Base-by-base conservation (phyloP, 2,329 filamentous ascomycete genomes). In the Plenodomus tracheiphilus region DNA sequence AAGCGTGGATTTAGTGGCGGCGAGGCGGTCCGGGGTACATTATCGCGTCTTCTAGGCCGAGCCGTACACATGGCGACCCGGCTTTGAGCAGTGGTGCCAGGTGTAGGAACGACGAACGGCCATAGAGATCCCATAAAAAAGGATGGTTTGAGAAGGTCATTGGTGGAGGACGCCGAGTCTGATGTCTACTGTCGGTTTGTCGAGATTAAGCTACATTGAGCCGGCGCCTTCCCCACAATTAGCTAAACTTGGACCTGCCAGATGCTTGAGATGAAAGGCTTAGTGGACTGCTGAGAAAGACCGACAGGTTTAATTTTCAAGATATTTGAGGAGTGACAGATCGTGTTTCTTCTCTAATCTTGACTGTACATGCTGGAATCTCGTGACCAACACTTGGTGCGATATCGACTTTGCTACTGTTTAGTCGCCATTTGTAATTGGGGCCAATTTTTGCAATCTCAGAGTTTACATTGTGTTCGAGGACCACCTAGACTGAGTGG, bases 1-100 rank as follows among this genome's bases (percentile, higher is more conserved):
- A 41, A 39, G 41, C 41, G 51, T 49, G 36, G 43, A 48, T 49
- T 51, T 65, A 69, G 62, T 63, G 59, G 61, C 68, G 68, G 68
- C 58, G 54, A 59, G 42, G 48, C 68, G 67, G 67, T 65, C 68
- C 67, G 68, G 62, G 54, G 58, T 60, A 55, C 46, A 41, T 54
- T 49, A 45, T 18, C 43, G 41, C 37, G 30, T 38, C 41, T 36
- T 20, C 17, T 39, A 44, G 42, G 17, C 37, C 36, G 16, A 43
- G 46, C 19, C 38, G 37, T 38, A 39, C 41, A 49, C 1, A 41
- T 37, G 43, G 25, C 39, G 41, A 42, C 41, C 52, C 40, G 39
- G 41, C 15, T 32, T 4, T 32, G 28, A 32, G 28, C 28, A 32
- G 41, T 41, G n/a, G 34, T 50, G 40, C 19, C 38, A 11, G 47